A percentile compares a stretch with the other conserved stretches of the same genome.
phyloP scores from a whole-genome alignment of 495 filamentous ascomycete species.

The Patellaria atrata region DNA sequence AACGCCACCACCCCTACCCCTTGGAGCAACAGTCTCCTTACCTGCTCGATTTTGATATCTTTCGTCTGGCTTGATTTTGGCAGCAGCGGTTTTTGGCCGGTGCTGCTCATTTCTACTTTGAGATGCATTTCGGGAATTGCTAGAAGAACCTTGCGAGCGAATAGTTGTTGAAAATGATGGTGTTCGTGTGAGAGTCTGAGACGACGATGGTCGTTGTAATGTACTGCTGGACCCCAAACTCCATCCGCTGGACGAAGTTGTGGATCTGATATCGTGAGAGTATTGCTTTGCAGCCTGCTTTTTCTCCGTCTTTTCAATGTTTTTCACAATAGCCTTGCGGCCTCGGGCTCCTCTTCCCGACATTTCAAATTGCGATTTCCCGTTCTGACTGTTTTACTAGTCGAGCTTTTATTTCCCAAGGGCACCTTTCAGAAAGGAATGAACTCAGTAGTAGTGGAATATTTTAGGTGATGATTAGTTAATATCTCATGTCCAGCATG shows the following conservation, averaged over 20 bases:
- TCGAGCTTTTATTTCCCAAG: no score
- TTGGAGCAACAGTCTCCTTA: constrained; percentile 18
- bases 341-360: constrained; percentile 18
- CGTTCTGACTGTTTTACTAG: no score
- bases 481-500: no score
- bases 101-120: no score
- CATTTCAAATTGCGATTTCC: constrained; percentile 14
- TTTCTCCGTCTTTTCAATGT: constrained; percentile 23
- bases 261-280: constrained; percentile 7
- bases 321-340: constrained; percentile 19
- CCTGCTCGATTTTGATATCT: no score
- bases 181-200: neutral
- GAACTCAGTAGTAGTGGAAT: no score
- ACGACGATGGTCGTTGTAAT: neutral
- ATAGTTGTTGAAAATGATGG: neutral
- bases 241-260: constrained; percentile 15
- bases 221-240: no score
- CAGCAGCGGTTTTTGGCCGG: no score
- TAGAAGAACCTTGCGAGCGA: neutral
- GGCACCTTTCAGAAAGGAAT: no score
- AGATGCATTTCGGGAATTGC: no score
- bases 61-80: no score
- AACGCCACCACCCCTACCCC: constrained; percentile 20
- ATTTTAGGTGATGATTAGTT: no score
- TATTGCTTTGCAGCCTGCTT: constrained; percentile 14